A percentile compares a stretch with the other conserved stretches of the same genome.
Conservation (phyloP, 768 basidiomycete species). For the Suillus plorans region DNA sequence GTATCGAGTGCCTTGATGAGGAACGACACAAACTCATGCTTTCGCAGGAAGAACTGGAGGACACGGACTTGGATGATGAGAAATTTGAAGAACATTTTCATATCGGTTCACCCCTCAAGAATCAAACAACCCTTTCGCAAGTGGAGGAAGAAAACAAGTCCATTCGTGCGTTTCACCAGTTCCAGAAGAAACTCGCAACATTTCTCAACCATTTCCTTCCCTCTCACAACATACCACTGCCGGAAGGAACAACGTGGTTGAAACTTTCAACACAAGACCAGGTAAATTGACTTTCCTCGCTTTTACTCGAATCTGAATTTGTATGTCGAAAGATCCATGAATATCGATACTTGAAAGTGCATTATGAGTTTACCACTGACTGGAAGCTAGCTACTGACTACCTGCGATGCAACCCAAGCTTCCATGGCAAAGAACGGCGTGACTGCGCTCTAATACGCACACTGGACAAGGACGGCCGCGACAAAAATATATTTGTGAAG, state of each 20-base stretch:
- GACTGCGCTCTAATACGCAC: conserved; percentile 28
- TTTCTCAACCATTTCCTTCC: conserved; percentile 6
- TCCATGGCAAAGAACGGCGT: conserved; percentile 9
- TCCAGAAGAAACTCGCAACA: conserved; percentile 2
- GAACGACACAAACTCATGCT: neutral
- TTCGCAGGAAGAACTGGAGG: neutral
- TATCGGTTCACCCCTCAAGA: neutral
- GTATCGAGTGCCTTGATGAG: neutral
- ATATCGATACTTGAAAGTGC: conserved; percentile 5
- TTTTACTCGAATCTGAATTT: neutral
- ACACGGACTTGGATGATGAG: neutral
- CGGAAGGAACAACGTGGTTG: neutral
- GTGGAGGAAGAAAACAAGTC: conserved; percentile 6
- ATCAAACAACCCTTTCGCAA: neutral
- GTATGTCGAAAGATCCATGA: neutral
- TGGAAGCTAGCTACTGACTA: neutral
- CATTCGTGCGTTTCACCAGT: conserved; percentile 2
- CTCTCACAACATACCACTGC: conserved; percentile 2
- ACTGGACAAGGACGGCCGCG: neutral
- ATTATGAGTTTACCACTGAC: neutral
- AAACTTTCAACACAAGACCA: neutral
- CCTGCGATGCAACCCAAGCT: conserved; percentile 16
- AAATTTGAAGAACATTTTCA: neutral
- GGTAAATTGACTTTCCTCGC: neutral
- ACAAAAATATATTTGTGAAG: conserved; percentile 1